phyloP scores from a whole-genome alignment of 768 basidiomycete species.

The Xanthoconium purpureum region DNA sequence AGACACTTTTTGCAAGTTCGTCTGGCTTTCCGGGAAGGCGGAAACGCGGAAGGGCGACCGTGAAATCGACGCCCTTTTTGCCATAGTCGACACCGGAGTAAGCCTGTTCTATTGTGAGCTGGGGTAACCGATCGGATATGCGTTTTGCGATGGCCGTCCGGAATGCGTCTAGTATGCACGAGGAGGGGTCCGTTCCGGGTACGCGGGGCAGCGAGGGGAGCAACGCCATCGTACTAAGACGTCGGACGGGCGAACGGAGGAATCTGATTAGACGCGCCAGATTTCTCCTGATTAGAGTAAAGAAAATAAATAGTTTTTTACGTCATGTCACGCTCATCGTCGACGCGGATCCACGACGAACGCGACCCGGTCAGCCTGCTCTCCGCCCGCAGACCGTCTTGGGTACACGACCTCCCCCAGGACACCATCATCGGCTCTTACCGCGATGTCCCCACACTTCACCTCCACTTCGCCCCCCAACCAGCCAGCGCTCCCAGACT shows the following conservation, averaged over 20 bases:
- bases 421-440: slow-evolving; percentile 30
- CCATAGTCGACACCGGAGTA: slow-evolving; percentile 86
- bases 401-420: slow-evolving; percentile 29
- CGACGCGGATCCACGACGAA: too few species aligned
- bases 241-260: neutral
- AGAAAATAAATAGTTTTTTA: too few species aligned
- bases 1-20: slow-evolving; percentile 69
- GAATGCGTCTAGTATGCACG: slow-evolving; percentile 72
- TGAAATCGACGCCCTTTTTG: slow-evolving; percentile 93
- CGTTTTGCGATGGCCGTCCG: slow-evolving; percentile 76
- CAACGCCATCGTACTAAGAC: slow-evolving; percentile 27
- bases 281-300: too few species aligned
- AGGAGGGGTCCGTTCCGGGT: slow-evolving; percentile 56
- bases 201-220: slow-evolving; percentile 41
- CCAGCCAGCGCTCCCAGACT: too few species aligned
- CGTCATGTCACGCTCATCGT: too few species aligned
- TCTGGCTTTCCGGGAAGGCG: slow-evolving; percentile 80
- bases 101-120: slow-evolving; percentile 68
- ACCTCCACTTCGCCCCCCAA: slow-evolving; percentile 30
- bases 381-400: slow-evolving; percentile 33
- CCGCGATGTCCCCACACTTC: slow-evolving; percentile 28
- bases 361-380: slow-evolving; percentile 30
- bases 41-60: slow-evolving; percentile 89
- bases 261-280: neutral
- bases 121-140: slow-evolving; percentile 61